Base-by-base conservation (phyloP, 106 monocot species). In the Amphibolis antarctica region DNA sequence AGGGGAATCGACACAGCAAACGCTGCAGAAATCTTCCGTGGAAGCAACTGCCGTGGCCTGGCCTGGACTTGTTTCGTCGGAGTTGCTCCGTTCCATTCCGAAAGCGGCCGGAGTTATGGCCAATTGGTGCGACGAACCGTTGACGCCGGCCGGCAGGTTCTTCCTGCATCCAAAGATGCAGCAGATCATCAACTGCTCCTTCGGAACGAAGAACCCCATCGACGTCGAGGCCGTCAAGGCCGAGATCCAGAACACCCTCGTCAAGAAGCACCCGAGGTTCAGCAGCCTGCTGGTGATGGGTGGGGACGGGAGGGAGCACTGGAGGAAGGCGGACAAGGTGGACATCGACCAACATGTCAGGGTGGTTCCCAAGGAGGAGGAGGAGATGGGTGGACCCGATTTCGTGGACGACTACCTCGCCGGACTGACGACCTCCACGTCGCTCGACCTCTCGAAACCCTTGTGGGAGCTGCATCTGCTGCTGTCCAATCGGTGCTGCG, bases 121-220 rank as follows among this genome's bases (percentile, higher is more conserved):
- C 24, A 14, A 1, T 10, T 9, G 46, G 1, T 15, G 5, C 23
- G 74, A 62, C 51, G 67, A 74, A 19, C 60, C 74, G 24, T 52
- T 74, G 23, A 74, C 67, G 18, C 74, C 74, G 28, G 53, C 67
- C 11, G 74, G 74, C 26, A 67, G 74, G 31, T 74, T 74, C 67
- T 67, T 74, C 67, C 74, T 74, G 5, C 59, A 61, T 12, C 74
- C 74, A 15, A 66, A 46, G 12, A 67, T 61, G 43, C 60, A 67
- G 18, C 66, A 67, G 44, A 29, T 74, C 52, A 66, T 74, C 59
- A 67, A 74, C 29, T 60, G 48, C 67, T 5, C 51, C 27, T 12
- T 74, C 47, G 66, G 67, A 59, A 28, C 62, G 44, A 42, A 62
- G 43, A 45, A 67, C 25, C 67, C 66, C n/a, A 59, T 74, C 74